phyloP scores from a whole-genome alignment of 2,329 filamentous ascomycete species.

The Diaporthe citri region DNA sequence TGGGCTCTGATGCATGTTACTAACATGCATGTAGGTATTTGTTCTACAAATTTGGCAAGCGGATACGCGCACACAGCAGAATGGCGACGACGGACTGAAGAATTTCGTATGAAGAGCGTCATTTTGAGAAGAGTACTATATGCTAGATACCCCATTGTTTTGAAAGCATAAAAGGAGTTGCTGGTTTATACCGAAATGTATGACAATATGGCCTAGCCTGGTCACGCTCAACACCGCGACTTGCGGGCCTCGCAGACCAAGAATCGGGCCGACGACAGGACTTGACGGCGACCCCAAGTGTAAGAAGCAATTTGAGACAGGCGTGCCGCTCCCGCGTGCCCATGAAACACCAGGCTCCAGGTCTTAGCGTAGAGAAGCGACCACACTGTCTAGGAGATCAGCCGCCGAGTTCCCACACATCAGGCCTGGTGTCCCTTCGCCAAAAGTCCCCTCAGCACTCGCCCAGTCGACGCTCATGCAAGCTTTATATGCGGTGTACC shows the following conservation, averaged over 20 bases:
- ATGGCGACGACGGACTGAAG: constrained; percentile 56
- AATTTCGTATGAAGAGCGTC: not conserved
- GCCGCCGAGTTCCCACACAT: not conserved
- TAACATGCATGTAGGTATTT: constrained; percentile 46
- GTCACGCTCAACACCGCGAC: not conserved
- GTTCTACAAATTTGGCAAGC: constrained; percentile 72
- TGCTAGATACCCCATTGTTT: constrained; percentile 28
- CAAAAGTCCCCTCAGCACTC: constrained; percentile 22
- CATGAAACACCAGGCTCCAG: constrained; percentile 15
- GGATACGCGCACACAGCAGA: constrained; percentile 65
- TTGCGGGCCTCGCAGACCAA: not conserved
- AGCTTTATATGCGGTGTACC: constrained; percentile 35
- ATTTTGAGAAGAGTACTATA: constrained; percentile 4
- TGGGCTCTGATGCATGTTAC: constrained; percentile 4
- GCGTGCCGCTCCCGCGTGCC: constrained; percentile 6
- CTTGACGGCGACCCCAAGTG: constrained; percentile 3
- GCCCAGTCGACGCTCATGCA: constrained; percentile 34
- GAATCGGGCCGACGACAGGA: constrained; percentile 8
- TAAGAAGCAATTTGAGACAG: constrained; percentile 24
- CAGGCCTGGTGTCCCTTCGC: constrained; percentile 22
- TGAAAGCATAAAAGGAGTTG: not conserved
- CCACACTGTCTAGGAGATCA: constrained; percentile 16
- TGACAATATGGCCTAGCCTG: not conserved
- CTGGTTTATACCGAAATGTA: not conserved
- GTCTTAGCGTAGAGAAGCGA: constrained; percentile 20